Base-by-base conservation (phyloP, 345 rosid species). In the Acer campestre region DNA sequence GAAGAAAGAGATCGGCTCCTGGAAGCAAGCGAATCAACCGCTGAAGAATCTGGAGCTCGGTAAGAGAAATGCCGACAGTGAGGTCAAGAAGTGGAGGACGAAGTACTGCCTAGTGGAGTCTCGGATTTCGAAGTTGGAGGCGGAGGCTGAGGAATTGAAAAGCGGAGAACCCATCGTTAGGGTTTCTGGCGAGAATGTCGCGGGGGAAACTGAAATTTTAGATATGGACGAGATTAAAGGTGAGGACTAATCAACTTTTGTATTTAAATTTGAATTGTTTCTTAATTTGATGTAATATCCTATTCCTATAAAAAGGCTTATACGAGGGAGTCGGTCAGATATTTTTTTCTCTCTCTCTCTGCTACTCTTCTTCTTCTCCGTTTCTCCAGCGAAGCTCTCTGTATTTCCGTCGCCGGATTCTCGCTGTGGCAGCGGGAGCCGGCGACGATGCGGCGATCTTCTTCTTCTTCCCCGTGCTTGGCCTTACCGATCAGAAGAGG, bases 71-170 rank as follows among this genome's bases (percentile, higher is more conserved):
- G 77, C 77, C 6, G 82, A 77, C 64, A 22, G 13, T 0, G 80
- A 78, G n/a, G 22, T 22, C 14, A 70, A 80, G 46, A 27, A 38
- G 22, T 70, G 53, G 74, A 74, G 7, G 71, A 73, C 10, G 61
- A 82, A 31, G 56, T 80, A 68, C 23, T 44, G 42, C 68, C 81
- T 74, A 6, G 22, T 86, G 67, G 79, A 73, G 31, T 2, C 17
- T 2, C 58, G 81, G 74, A 67, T 84, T 62, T 68, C 38, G 35
- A 10, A 12, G 17, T 10, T 86, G 70, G 85, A 82, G 70, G 42
- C 20, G 49, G 82, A 74, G n/a, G 7, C 58, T 0, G 29, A 3
- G 18, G 1, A 20, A 14, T 65, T 80, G 62, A 12, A 11, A 22
- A 61, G 16, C 18, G 13, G 2, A n/a, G 62, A 66, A 13, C 31